Evolutionary conservation across 306 rosid species (phyloP).

Genomic region (Carpinus viminea): DNA sequence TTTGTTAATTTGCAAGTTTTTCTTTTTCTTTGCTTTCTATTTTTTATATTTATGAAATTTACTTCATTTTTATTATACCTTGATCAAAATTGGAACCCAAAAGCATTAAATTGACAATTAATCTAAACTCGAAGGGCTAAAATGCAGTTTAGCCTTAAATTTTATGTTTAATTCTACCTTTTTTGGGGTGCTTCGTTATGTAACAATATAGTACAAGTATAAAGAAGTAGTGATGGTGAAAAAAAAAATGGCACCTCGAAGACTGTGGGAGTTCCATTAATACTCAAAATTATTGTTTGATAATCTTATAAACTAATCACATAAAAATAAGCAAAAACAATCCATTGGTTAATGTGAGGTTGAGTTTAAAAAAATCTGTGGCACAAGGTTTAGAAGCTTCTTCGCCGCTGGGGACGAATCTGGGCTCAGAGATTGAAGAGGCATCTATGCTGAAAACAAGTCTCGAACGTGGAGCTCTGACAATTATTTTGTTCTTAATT

Average conservation of each 20-base stretch:
- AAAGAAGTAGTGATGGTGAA: too few relatives aligned
- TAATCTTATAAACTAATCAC: not conserved
- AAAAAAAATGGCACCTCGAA: not conserved
- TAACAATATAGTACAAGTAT: too few relatives aligned
- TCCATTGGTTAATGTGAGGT: conserved; percentile 15
- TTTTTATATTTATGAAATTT: too few relatives aligned
- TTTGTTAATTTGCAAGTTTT: too few relatives aligned
- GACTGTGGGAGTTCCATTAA: not conserved
- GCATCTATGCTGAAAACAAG: conserved; percentile 28
- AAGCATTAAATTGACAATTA: too few relatives aligned
- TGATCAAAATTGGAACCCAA: too few relatives aligned
- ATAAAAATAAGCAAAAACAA: not conserved
- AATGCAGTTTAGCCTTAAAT: too few relatives aligned
- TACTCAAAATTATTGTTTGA: not conserved
- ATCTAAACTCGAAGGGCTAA: too few relatives aligned
- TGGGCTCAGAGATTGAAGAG: conserved; percentile 30
- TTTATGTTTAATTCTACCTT: not conserved
- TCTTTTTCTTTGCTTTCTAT: too few relatives aligned
- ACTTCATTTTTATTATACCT: too few relatives aligned
- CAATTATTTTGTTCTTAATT: not conserved
- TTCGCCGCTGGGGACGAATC: conserved; percentile 42
- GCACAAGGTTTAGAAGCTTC: conserved; percentile 69
- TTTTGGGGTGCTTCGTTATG: too few relatives aligned
- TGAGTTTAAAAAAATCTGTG: conserved; percentile 5
- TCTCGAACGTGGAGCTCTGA: conserved; percentile 33